Evolutionary conservation across 2,329 filamentous ascomycete species (phyloP), one percentile per base, ranked within the genome.

Genomic region (Fusarium caatingaense): DNA sequence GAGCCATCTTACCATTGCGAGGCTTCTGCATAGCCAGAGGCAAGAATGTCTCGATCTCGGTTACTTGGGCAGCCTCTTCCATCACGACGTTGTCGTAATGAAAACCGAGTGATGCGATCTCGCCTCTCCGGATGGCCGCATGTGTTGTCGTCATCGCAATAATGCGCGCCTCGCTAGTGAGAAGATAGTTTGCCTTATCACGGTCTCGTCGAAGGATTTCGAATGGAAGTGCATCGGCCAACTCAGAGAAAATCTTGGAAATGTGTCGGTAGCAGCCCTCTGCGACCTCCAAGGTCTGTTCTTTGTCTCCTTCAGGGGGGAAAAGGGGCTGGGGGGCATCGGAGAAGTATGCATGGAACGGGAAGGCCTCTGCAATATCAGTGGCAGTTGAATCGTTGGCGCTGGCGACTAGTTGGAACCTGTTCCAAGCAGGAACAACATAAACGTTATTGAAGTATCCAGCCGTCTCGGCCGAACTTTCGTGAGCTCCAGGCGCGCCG

Each of bases 101-200:
- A 81, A 99, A 99, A 18, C 94, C 94, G n/a, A 98, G 86, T 18
- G 88, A 87, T 1, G 93, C 92, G 74, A 99, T 98, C 75, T 98
- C 95, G 68, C 93, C 90, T 68, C 95, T 87, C 66, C 94, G 90
- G 87, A 99, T 99, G 2, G 96, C 96, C 7, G 96, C 97, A 79
- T 99, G 96, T 0, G 97, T 99, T 6, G 94, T 97, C 20, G 96
- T 99, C 97, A 99, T 99, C 61, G 96, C 97, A 70, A 99, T 91
- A 68, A 99, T 96, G 37, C 96, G 91, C n/a, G 97, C 97, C 80
- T 98, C 95, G 75, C 94, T 98, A 8, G 94, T 92, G 34, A 99
- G 87, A 8, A 99, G 88, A 76, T 99, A 99, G 79, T 98, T 98
- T 54, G 94, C 92, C 82, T 97, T 98, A 78, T 99, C 96, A 37